These are phyloP conservation scores for Fusarium torreyae DNA, from an alignment of 2,329 filamentous ascomycete genomes.

Conservation along the genomic window DNA sequence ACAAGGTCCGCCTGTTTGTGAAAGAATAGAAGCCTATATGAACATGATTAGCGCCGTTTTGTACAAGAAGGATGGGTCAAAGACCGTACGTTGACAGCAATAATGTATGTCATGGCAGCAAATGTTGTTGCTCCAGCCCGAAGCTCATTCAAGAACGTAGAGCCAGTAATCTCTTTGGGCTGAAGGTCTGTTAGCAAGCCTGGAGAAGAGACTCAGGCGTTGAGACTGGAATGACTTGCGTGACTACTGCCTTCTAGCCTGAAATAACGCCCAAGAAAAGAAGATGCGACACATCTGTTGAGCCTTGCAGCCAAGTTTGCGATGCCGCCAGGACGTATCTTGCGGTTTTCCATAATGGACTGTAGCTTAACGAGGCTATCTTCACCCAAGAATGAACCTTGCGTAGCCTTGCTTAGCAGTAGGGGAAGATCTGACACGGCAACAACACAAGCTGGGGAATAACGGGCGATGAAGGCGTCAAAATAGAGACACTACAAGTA, in stretches of 20 bases:
- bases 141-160: slow-evolving; percentile 73
- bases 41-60: neutral
- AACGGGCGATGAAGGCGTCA: neutral
- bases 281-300: slow-evolving; percentile 17
- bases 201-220: neutral
- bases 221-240: slow-evolving; percentile 13
- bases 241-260: slow-evolving; percentile 38
- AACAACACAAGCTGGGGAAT: neutral
- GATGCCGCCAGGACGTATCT: slow-evolving; percentile 1
- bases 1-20: slow-evolving; percentile 37
- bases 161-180: slow-evolving; percentile 66
- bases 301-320: slow-evolving; percentile 6
- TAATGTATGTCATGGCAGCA: slow-evolving; percentile 49
- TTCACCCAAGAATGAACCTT: too few relatives aligned
- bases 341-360: slow-evolving; percentile 18
- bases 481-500: neutral
- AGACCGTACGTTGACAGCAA: slow-evolving; percentile 45
- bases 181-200: slow-evolving; percentile 1
- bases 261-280: slow-evolving; percentile 34
- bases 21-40: slow-evolving; percentile 30
- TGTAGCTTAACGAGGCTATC: neutral
- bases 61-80: neutral
- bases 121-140: slow-evolving; percentile 73
- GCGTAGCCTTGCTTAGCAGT: neutral
- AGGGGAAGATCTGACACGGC: neutral